Evolutionary conservation across 768 basidiomycete genomes (phyloP), one percentile per base, ranked within the genome.

Genomic region (Leccinum barrowsii): DNA sequence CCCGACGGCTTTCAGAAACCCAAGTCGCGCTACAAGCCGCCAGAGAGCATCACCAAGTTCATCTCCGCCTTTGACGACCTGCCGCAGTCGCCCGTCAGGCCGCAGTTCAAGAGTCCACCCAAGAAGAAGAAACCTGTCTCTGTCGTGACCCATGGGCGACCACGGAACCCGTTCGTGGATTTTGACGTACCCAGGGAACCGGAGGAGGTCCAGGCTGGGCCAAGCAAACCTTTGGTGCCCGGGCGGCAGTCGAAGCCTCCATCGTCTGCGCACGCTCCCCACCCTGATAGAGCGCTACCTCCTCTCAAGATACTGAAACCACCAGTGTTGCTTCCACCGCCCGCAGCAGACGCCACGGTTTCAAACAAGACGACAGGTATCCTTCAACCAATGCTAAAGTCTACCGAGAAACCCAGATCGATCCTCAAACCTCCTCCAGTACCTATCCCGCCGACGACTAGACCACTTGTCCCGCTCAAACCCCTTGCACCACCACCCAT

Each of bases 1-100:
- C 72, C 70, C 0, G 71, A 74, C 11, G 71, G 71, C 24, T 72
- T 72, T 34, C 63, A 63, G 22, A 74, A 62, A 50, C 30, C 67
- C 62, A 64, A 62, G 22, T 56, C 62, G 55, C 65, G 53, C 37
- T 72, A 70, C 57, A 72, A 69, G 32, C 63, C 63, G 5, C 64
- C 63, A 5, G 55, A 62, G 32, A 65, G 63, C 52, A 52, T 70
- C 64, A 59, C 69, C 62, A 69, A 60, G 32, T 72, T 74, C 17
- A 59, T 71, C 24, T 72, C 72, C 3, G 53, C 72, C 17, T 73
- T 73, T 24, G 68, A 59, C 47, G 19, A 24, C 17, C 28, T 17
- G 32, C 58, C 53, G 12, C 49, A 56, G 4, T 53, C 53, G 26
- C 49, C 50, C 21, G 30, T 40, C 40, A 40, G 37, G 17, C 17